Evolutionary conservation across 164 flowering plant genomes (phyloP).

Genomic region (Vitis rotundifolia): DNA sequence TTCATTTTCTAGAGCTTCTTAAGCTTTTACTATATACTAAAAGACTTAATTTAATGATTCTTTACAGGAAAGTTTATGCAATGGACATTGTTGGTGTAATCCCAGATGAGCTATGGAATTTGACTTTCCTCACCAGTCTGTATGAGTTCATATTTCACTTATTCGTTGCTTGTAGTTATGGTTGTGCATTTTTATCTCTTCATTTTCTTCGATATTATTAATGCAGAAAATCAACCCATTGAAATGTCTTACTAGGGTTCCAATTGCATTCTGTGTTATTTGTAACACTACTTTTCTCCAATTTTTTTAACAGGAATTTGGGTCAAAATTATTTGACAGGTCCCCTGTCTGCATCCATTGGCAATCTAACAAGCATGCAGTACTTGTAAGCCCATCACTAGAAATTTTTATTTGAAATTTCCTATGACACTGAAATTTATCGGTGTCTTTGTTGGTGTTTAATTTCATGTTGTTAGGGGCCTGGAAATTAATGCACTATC

Average conservation of each 20-base stretch:
- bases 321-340: slow-evolving; percentile 69
- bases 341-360: slow-evolving; percentile 59
- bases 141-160: slow-evolving; percentile 19
- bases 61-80: slow-evolving; percentile 41
- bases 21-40: no score
- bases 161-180: background rate
- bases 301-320: slow-evolving; percentile 41
- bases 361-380: slow-evolving; percentile 46
- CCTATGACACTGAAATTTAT: no score
- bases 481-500: slow-evolving; percentile 39
- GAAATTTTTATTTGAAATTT: background rate
- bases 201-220: background rate
- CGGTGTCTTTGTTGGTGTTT: background rate
- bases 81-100: slow-evolving; percentile 27
- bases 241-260: background rate
- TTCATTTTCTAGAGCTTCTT: background rate
- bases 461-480: slow-evolving; percentile 16
- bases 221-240: background rate
- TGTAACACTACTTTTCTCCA: background rate
- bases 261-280: background rate
- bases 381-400: slow-evolving; percentile 35
- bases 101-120: slow-evolving; percentile 45
- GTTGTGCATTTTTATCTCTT: background rate
- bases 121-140: slow-evolving; percentile 45
- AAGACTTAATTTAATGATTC: background rate